Evolutionary conservation across 805 yeast genomes (phyloP).

Genomic region (Sugiyamaella qingdaonensis): DNA sequence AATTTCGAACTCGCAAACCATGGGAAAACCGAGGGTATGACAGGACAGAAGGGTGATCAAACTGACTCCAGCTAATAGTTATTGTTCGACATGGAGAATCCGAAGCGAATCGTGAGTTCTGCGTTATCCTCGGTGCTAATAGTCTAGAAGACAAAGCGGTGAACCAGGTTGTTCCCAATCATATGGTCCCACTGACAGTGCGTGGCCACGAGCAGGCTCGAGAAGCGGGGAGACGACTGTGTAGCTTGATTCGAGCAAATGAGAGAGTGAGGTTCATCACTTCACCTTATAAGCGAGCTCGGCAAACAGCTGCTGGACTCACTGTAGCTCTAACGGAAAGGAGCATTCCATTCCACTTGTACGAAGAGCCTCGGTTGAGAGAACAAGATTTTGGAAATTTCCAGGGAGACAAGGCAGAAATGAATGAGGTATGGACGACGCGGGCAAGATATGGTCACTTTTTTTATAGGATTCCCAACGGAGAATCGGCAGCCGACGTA

Average conservation of each 20-base stretch:
- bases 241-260: conserved; percentile 40
- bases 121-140: neutral
- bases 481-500: conserved; percentile 95
- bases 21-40: conserved; percentile 44
- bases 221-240: conserved; percentile 34
- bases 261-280: conserved; percentile 73
- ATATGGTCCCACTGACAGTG: conserved; percentile 66
- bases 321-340: conserved; percentile 46
- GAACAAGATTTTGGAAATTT: conserved; percentile 96
- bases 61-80: conserved; percentile 52
- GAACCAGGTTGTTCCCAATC: conserved; percentile 75
- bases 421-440: conserved; percentile 79
- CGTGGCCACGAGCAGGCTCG: conserved; percentile 53
- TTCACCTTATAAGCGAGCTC: conserved; percentile 79
- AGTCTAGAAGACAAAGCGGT: conserved; percentile 64
- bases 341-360: conserved; percentile 48
- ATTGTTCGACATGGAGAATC: conserved; percentile 90
- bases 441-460: conserved; percentile 85
- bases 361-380: conserved; percentile 87
- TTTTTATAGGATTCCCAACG: conserved; percentile 86
- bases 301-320: conserved; percentile 76
- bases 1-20: conserved; percentile 20
- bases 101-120: conserved; percentile 62
- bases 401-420: conserved; percentile 64
- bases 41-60: neutral